phyloP scores from a whole-genome alignment of 495 filamentous ascomycete species.

The Penicillium subrubescens region DNA sequence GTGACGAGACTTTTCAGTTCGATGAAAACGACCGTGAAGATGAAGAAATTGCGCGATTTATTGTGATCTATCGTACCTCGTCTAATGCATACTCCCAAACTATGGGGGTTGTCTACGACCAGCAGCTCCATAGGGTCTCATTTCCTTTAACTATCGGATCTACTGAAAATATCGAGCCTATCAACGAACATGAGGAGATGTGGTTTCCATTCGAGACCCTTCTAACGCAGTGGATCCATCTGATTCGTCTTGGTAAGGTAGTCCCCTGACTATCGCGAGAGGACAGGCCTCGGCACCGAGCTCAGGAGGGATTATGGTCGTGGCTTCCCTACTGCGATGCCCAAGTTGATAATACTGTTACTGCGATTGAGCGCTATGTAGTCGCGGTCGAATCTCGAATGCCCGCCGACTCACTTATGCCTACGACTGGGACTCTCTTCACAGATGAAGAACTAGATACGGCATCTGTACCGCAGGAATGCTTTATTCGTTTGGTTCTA shows the following conservation, averaged over 20 bases:
- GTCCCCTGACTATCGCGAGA: conserved; percentile 4
- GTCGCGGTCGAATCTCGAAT: conserved; percentile 24
- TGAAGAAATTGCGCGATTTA: conserved; percentile 17
- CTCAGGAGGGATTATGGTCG: conserved; percentile 15
- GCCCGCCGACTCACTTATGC: conserved; percentile 8
- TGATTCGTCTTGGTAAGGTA: conserved; percentile 32
- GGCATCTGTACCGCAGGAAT: conserved; percentile 31
- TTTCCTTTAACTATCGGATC: conserved; percentile 15
- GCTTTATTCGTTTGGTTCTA: conserved; percentile 36
- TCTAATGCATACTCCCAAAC: conserved; percentile 12
- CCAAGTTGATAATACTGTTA: conserved; percentile 22
- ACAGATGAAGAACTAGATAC: conserved; percentile 26
- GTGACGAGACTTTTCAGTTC: conserved; percentile 8
- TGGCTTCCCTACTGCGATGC: conserved; percentile 22
- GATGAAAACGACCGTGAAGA: conserved; percentile 22
- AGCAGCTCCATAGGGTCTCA: conserved; percentile 16
- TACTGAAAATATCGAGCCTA: conserved; percentile 15
- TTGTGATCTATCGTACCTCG: conserved; percentile 17
- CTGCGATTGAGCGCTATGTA: conserved; percentile 19
- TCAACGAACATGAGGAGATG: conserved; percentile 26
- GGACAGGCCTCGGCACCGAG: not conserved
- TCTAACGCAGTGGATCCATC: conserved; percentile 38
- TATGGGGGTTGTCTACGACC: conserved; percentile 26
- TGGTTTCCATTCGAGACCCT: conserved; percentile 44
- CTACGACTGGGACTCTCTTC: conserved; percentile 18